Evolutionary conservation across 768 basidiomycete species (phyloP), one percentile per base, ranked within the genome.

Genomic region (Amanita thiersii): DNA sequence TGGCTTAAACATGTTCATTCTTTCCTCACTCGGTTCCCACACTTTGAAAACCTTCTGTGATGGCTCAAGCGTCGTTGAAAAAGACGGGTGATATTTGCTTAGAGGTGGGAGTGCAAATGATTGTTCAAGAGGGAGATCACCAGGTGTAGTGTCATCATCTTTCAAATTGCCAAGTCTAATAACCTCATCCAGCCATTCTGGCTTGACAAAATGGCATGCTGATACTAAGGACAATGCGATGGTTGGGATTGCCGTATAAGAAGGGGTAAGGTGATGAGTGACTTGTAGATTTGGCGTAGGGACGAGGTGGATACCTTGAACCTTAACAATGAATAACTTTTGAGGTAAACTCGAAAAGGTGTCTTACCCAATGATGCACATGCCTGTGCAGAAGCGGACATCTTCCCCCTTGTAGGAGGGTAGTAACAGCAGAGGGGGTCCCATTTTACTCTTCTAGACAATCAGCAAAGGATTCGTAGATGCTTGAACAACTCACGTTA

Each of bases 1-100:
- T 0, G 57, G 56, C 4, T 58, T 55, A 23, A 87, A 65, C 51
- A 88, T 62, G 35, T 68, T 64, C 6, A 75, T 50, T 6, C 86
- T 68, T 42, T 68, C 75, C 52, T 82, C 79, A 40, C 79, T 79
- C 0, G 79, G 78, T 44, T 79, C 74, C 86, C 85, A 86, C 2
- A 73, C 60, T 19, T 65, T 70, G 52, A 72, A 63, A 0, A 59
- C 62, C 53, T 79, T 78, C 28, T 79, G 63, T 2, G 63, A 46
- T 0, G 70, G 46, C 0, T 69, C 55, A 1, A 86, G 61, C 2
- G 68, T 56, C 0, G 75, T 60, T 10, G 75, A 67, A 46, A 81
- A 83, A 0, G 54, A 43, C 0, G 86, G 86, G 17, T 73, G 71
- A 55, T 66, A 81, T 55, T 78, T 79, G 49, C 62, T 64, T 32